Base-by-base conservation (phyloP, 352 stramenopile species). In the Phytophthora ohioensis region DNA sequence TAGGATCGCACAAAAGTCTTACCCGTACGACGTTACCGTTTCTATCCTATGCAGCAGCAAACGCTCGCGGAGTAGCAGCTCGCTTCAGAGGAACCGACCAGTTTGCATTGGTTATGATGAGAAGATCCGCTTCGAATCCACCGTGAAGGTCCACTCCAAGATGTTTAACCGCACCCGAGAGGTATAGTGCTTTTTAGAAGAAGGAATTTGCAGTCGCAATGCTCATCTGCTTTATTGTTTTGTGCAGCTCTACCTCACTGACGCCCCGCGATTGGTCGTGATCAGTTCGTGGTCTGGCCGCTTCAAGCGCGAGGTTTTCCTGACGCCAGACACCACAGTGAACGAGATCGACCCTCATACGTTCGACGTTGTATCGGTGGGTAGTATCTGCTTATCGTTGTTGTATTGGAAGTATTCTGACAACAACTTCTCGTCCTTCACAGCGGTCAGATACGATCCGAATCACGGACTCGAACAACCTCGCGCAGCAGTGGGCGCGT, bases 91-190 rank as follows among this genome's bases (percentile, higher is more conserved):
- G 41, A 80, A 78, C 32, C 72, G 77, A 36, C 81, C 81, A n/a
- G 69, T 75, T 42, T 94, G 81, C 57, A 85, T 94, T 34, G 74
- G 70, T 5, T 80, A 84, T 7, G 85, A 92, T 49, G 87, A 94
- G 72, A 75, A 85, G 17, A 79, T 93, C 45, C 78, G 79, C 13
- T 85, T 92, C 42, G 81, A 93, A 74, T 79, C 81, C 9, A 91
- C 81, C 21, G 87, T 94, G 30, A 94, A 94, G 58, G 70, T 94
- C 36, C 87, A 88, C 58, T 84, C 81, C 48, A 90, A 85, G 66
- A 90, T 93, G 86, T 90, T 94, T 61, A 91, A 82, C 55, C 87
- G 87, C 43, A 90, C 84, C 15, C 79, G 87, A 36, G 76, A 93
- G 73, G 87, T 92, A 78, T 15, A 51, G 41, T 46, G 27, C n/a